phyloP scores from a whole-genome alignment of 345 rosid species.

The Citrus maxima region DNA sequence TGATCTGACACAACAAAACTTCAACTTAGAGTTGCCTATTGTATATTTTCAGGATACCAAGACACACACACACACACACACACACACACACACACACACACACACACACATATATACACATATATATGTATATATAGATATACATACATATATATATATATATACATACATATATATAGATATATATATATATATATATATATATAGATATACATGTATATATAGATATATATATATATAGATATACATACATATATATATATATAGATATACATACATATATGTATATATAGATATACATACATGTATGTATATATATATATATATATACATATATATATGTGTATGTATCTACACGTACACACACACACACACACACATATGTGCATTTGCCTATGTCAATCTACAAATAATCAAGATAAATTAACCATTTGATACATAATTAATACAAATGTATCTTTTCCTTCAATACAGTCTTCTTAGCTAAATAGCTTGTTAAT shows the following conservation, averaged over 20 bases:
- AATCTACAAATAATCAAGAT: neutral
- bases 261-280: neutral
- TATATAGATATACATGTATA: neutral
- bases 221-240: neutral
- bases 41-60: neutral
- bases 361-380: too few relatives aligned
- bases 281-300: neutral
- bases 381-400: neutral
- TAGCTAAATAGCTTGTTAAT: too few relatives aligned
- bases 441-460: neutral
- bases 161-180: neutral
- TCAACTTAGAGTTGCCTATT: neutral
- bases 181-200: neutral
- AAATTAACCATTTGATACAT: neutral
- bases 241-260: too few relatives aligned
- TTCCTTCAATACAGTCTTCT: too few relatives aligned
- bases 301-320: neutral
- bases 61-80: neutral
- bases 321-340: too few relatives aligned
- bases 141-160: too few relatives aligned
- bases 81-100: neutral
- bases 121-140: rapidly evolving
- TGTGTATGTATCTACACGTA: too few relatives aligned
- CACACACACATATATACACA: too few relatives aligned
- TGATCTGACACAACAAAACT: neutral